These are phyloP conservation scores for Leccinum incarnatum DNA, from an alignment of 768 basidiomycete species.

Conservation along the genomic window DNA sequence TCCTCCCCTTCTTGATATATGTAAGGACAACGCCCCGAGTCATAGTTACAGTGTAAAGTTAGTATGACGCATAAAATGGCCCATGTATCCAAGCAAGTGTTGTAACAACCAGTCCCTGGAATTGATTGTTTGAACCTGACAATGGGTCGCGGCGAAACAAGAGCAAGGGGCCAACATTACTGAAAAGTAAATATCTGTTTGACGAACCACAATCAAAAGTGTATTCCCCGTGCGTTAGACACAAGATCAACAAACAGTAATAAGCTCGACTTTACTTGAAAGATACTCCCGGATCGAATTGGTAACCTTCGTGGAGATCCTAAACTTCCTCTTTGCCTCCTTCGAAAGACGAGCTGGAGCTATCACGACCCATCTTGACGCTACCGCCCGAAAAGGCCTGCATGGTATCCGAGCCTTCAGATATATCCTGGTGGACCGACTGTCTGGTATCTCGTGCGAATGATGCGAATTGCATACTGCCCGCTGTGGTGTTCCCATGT, in stretches of 20 bases:
- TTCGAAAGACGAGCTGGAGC: constrained; percentile 13
- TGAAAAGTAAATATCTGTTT: background rate
- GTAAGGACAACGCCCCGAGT: background rate
- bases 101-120: too few species aligned
- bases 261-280: background rate
- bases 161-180: too few species aligned
- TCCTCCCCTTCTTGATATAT: too few species aligned
- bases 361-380: constrained; percentile 4
- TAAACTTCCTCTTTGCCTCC: constrained; percentile 10
- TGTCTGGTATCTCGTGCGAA: background rate
- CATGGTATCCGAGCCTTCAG: constrained; percentile 11
- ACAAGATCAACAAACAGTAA: background rate
- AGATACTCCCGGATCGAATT: background rate
- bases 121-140: too few species aligned
- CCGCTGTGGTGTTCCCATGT: background rate
- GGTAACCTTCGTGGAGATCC: background rate
- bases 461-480: constrained; percentile 14
- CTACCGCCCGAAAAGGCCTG: background rate
- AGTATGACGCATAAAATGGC: too few species aligned
- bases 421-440: background rate
- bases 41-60: too few species aligned
- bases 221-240: background rate
- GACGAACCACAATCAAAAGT: background rate
- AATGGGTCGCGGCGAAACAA: too few species aligned
- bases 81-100: too few species aligned